Evolutionary conservation across 768 basidiomycete genomes (phyloP), one percentile per base, ranked within the genome.

Genomic region (Butyriboletus loyo): DNA sequence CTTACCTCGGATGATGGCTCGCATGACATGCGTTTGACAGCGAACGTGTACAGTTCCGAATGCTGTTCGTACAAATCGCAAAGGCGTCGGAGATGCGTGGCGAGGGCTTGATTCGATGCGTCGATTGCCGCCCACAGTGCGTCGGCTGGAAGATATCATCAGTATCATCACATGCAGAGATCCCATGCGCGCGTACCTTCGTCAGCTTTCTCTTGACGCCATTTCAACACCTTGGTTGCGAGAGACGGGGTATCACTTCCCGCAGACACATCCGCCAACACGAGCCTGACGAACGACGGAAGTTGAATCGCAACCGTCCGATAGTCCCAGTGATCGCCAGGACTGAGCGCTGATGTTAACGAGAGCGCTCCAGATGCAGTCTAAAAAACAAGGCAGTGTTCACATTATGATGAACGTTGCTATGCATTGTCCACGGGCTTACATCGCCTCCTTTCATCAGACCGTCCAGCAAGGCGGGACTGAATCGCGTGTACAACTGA

Each of bases 241-340:
- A 98, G 82, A 37, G 91, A 91, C 2, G 97, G 97, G 2, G 97
- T 98, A 63, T 98, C 91, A 59, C 90, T 95, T 10, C 97, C 97
- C 9, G 90, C 92, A 62, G 97, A 91, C 15, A 98, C 93, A 65
- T 99, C 97, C 24, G 95, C 97, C 21, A 99, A 78, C 72, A 98
- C 80, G 32, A 99, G 78, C 49, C 90, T 77, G 21, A 89, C 86
- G 46, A 84, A 71, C 0, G 90, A 91, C 3, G 97, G 97, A 31
- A 99, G 84, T 47, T 81, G 78, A 68, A 97, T 92, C 0, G 84
- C 80, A 50, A 76, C 72, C 13, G 87, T 78, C 30, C 64, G 67
- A 59, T 87, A 82, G 60, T 92, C 85, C 95, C 95, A 97, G 49
- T 59, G 64, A 30, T 49, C 38, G 3, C 66, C 60, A 52, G 91